Evolutionary conservation across 2,329 filamentous ascomycete genomes (phyloP).

Genomic region (Monosporascus sp.): DNA sequence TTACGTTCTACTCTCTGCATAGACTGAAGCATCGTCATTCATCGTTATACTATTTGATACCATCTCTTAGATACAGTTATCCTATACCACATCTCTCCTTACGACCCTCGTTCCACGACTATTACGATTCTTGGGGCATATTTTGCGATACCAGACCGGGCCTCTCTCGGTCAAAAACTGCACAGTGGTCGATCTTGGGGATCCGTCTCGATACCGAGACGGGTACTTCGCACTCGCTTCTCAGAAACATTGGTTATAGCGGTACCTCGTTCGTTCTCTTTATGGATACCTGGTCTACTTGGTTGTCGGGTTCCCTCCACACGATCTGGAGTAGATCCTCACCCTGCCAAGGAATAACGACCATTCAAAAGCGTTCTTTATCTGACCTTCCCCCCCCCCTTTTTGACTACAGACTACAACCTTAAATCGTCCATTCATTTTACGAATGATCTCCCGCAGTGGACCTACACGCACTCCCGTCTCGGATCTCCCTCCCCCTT

Average conservation of each 20-base stretch:
- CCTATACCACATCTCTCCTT: conserved; percentile 7
- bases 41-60: conserved; percentile 16
- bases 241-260: neutral
- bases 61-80: conserved; percentile 6
- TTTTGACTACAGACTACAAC: too few relatives aligned
- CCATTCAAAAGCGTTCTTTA: too few relatives aligned
- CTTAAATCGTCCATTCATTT: too few relatives aligned
- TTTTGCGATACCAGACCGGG: conserved; percentile 19
- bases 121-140: conserved; percentile 28
- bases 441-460: too few relatives aligned
- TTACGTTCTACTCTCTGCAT: conserved; percentile 4
- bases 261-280: neutral
- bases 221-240: neutral
- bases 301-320: neutral
- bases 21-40: conserved; percentile 5
- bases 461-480: too few relatives aligned
- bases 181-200: conserved; percentile 11
- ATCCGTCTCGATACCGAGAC: neutral
- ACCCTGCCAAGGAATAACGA: too few relatives aligned
- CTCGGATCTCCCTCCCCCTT: too few relatives aligned
- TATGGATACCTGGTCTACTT: neutral
- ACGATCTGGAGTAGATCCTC: neutral
- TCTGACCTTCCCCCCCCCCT: too few relatives aligned
- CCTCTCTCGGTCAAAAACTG: conserved; percentile 9
- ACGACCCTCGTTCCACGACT: conserved; percentile 19